Conservation (phyloP, 208 protist species). For the Phytomonas serpens region DNA sequence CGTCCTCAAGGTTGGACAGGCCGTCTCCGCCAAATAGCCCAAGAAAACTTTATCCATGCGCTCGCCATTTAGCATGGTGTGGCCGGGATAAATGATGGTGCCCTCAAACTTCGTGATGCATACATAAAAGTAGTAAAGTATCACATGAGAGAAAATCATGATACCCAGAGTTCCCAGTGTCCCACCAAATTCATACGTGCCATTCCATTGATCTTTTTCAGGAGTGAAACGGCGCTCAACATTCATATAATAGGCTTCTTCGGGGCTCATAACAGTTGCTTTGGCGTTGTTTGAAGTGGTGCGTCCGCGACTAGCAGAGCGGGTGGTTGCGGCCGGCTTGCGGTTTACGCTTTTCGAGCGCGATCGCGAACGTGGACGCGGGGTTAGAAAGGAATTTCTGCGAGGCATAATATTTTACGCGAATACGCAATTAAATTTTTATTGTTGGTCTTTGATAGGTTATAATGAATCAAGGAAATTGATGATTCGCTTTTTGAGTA, state of each 20-base stretch:
- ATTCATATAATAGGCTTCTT: conserved; percentile 45
- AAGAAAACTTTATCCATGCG: conserved; percentile 41
- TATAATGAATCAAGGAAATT: conserved; percentile 3
- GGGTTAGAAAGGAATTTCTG: conserved; percentile 22
- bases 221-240: conserved; percentile 60
- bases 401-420: conserved; percentile 22
- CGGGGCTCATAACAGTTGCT: conserved; percentile 19
- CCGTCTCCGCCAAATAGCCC: conserved; percentile 36
- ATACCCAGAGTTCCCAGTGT: conserved; percentile 47
- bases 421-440: background rate
- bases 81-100: conserved; percentile 74
- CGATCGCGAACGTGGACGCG: conserved; percentile 26
- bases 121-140: conserved; percentile 89
- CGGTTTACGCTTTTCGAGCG: conserved; percentile 19
- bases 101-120: conserved; percentile 74
- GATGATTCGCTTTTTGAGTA: background rate
- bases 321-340: background rate
- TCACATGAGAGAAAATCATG: conserved; percentile 79
- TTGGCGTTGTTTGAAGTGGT: background rate
- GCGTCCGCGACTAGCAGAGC: conserved; percentile 5
- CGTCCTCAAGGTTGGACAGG: conserved; percentile 33
- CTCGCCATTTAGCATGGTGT: conserved; percentile 50
- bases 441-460: background rate
- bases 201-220: conserved; percentile 71
- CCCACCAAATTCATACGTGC: conserved; percentile 80